Evolutionary conservation across 2,329 filamentous ascomycete species (phyloP).

Genomic region (Fusarium papillatum): DNA sequence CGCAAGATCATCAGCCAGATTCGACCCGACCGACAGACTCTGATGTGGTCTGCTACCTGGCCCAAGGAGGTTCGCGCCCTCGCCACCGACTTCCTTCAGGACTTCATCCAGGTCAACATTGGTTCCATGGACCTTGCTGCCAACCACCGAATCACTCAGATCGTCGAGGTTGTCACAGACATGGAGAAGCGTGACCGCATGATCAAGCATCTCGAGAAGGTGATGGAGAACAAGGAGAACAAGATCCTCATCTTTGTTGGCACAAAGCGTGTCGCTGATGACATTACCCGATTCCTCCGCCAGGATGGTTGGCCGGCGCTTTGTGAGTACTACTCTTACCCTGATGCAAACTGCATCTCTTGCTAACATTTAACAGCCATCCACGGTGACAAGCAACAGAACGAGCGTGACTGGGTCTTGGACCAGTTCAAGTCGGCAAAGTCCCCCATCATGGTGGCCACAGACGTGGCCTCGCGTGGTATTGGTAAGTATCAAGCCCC

Average conservation of each 20-base stretch:
- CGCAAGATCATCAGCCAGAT: constrained; percentile 99
- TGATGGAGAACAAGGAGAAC: constrained; percentile 97
- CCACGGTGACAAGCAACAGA: constrained; percentile 99
- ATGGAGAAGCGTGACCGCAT: constrained; percentile 98
- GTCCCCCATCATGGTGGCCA: constrained; percentile 99
- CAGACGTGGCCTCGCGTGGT: constrained; percentile 99
- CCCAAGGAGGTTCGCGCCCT: constrained; percentile 97
- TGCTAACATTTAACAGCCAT: constrained; percentile 76
- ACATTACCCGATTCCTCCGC: constrained; percentile 96
- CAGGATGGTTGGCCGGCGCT: constrained; percentile 98
- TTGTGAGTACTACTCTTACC: constrained; percentile 70
- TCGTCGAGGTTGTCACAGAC: constrained; percentile 95
- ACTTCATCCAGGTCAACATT: constrained; percentile 99
- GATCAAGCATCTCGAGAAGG: constrained; percentile 97
- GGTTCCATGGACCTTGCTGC: constrained; percentile 96
- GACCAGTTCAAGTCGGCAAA: constrained; percentile 99
- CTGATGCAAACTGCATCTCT: constrained; percentile 48
- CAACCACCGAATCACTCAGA: constrained; percentile 98
- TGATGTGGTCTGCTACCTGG: constrained; percentile 99
- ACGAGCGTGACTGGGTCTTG: constrained; percentile 99
- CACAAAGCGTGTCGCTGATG: constrained; percentile 95
- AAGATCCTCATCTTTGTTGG: constrained; percentile 96
- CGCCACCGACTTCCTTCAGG: constrained; percentile 89
- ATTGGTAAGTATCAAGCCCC: constrained; percentile 91
- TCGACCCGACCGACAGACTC: constrained; percentile 97